A percentile compares a stretch with the other conserved stretches of the same genome.
These are phyloP conservation scores for Tricholoma bakamatsutake DNA, from an alignment of 768 basidiomycete genomes.

Conservation along the genomic window DNA sequence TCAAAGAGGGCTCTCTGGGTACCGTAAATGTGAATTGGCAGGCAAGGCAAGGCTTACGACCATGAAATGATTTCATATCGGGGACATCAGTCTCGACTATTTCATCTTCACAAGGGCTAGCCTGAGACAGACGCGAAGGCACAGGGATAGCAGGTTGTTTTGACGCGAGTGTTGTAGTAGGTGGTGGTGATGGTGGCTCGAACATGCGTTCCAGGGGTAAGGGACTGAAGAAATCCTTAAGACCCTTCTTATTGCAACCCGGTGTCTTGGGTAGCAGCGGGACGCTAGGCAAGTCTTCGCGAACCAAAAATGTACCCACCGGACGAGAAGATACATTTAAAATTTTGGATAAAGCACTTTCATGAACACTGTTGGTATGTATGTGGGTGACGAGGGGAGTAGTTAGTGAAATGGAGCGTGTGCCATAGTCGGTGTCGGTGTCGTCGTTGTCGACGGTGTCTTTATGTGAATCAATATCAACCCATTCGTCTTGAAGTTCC, in stretches of 20 bases:
- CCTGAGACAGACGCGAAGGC: slow-evolving; percentile 2
- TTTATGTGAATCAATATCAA: slow-evolving; percentile 51
- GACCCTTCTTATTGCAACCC: slow-evolving; percentile 50
- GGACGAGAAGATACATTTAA: slow-evolving; percentile 23
- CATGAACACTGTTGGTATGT: slow-evolving; percentile 37
- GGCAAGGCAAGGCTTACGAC: slow-evolving; percentile 39
- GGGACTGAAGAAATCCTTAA: slow-evolving; percentile 84
- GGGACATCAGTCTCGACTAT: slow-evolving; percentile 47
- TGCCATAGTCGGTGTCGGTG: slow-evolving; percentile 38
- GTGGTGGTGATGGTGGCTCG: slow-evolving; percentile 83
- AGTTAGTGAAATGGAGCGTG: slow-evolving; percentile 56
- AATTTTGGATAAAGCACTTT: slow-evolving; percentile 20
- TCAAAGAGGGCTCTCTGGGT: slow-evolving; percentile 34
- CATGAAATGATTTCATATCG: slow-evolving; percentile 39
- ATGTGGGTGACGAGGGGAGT: slow-evolving; percentile 49
- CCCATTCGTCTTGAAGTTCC: slow-evolving; percentile 90
- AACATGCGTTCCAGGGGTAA: slow-evolving; percentile 88
- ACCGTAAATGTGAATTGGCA: slow-evolving; percentile 74
- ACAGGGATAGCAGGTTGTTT: slow-evolving; percentile 12
- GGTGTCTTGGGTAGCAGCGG: slow-evolving; percentile 65
- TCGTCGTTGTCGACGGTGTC: slow-evolving; percentile 31
- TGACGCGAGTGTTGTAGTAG: slow-evolving; percentile 9
- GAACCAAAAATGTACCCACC: slow-evolving; percentile 71
- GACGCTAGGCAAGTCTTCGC: slow-evolving; percentile 54
- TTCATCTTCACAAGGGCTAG: slow-evolving; percentile 29